Evolutionary conservation across 169 alveolate genomes (phyloP).

Genomic region (Besnoitia besnoiti): DNA sequence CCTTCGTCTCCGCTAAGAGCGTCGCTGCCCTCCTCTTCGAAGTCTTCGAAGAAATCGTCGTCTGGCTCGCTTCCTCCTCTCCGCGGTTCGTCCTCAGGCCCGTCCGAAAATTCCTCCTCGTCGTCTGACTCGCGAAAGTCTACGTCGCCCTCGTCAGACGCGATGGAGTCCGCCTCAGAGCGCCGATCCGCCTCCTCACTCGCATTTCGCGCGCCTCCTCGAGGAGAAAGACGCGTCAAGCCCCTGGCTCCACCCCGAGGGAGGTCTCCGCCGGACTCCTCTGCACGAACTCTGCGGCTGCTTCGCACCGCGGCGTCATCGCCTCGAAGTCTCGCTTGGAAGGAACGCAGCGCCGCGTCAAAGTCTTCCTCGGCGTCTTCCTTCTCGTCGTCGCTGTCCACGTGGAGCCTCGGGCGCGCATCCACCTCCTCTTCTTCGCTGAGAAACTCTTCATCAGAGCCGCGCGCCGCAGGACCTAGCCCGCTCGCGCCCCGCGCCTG

Average conservation of each 20-base stretch:
- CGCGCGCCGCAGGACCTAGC: neutral
- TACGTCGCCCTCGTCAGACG: too few relatives aligned
- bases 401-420: too few relatives aligned
- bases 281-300: too few relatives aligned
- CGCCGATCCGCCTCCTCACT: neutral
- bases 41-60: neutral
- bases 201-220: neutral
- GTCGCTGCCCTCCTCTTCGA: neutral
- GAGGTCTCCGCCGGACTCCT: neutral
- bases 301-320: too few relatives aligned
- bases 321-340: neutral
- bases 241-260: neutral
- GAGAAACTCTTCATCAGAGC: neutral
- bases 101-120: neutral
- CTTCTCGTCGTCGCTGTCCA: too few relatives aligned
- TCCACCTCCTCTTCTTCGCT: neutral
- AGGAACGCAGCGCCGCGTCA: neutral
- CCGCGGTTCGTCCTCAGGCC: neutral
- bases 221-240: neutral
- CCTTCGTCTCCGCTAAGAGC: neutral
- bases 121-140: neutral
- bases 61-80: neutral
- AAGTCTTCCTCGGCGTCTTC: conserved; percentile 3
- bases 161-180: neutral
- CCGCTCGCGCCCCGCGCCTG: too few relatives aligned